Base-by-base conservation (phyloP, 1,284 basidiomycete species). In the Pascua sp. region DNA sequence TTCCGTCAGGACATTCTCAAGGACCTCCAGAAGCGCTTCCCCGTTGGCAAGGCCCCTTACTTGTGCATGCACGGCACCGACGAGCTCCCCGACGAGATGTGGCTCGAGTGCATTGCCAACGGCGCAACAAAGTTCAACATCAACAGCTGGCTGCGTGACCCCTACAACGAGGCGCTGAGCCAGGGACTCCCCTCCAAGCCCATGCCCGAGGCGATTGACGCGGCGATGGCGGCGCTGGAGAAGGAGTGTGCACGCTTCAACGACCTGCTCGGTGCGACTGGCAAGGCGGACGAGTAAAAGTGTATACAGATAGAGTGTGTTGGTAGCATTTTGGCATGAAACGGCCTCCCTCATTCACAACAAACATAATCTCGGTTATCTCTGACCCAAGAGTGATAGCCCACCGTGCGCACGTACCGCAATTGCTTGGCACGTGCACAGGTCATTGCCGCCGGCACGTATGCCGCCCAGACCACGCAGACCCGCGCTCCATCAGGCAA, bases 141-240 rank as follows among this genome's bases (percentile, higher is more conserved):
- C 67, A 78, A 78, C 68, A 74, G 70, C 11, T 78, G 77, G 77
- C 69, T 70, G 24, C 69, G 77, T 43, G 77, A 78, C 57, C 75
- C 76, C 18, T 76, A 72, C 52, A 64, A 61, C 57, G 64, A 64
- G 16, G 67, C 69, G 11, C 63, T 76, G 18, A 61, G 62, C 24
- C 56, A 67, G 46, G 66, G 65, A 4, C 61, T 77, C 10, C 59
- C 64, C 15, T 57, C 57, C 51, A 71, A 70, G 55, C 69, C 72
- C 9, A 70, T 77, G 65, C 77, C 77, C 9, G 76, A 77, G 37
- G 68, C 75, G 7, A 67, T 68, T 48, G 75, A 77, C 46, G 71
- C 67, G 17, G 75, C 76, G 2, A 70, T 70, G 44, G 72, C 72
- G 49, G 72, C 69, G 8, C 71, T 71, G 56, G 69, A 66, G 13